phyloP scores from a whole-genome alignment of 345 rosid species.

The Iberis pinnata region DNA sequence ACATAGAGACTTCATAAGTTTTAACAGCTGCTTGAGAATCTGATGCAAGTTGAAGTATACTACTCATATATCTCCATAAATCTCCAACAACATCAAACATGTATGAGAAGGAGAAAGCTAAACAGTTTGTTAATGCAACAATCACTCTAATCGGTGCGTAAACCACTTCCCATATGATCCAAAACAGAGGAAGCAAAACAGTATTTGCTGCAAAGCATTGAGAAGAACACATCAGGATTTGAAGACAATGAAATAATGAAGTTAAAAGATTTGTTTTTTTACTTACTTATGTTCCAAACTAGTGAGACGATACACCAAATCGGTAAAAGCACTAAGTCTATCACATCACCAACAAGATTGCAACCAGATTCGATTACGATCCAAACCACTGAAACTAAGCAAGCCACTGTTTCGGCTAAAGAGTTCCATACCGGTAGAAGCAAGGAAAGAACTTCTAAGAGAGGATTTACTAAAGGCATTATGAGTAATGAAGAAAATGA shows the following conservation, averaged over 20 bases:
- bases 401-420: conserved; percentile 38
- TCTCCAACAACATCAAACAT: conserved; percentile 40
- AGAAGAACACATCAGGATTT: conserved; percentile 2
- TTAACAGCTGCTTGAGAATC: conserved; percentile 50
- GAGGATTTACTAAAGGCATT: conserved; percentile 53
- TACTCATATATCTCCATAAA: conserved; percentile 48
- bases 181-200: conserved; percentile 53
- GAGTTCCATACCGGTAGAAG: conserved; percentile 66
- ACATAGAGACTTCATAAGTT: conserved; percentile 64
- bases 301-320: conserved; percentile 44
- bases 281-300: conserved; percentile 61
- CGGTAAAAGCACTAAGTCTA: conserved; percentile 54
- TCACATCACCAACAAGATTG: conserved; percentile 41
- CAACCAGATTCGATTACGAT: conserved; percentile 41
- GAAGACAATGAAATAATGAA: no score
- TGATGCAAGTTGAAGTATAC: no score
- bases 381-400: conserved; percentile 47
- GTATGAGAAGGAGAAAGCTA: conserved; percentile 40
- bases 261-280: no score
- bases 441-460: conserved; percentile 36
- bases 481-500: conserved; percentile 56
- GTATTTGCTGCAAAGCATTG: conserved; percentile 47
- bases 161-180: conserved; percentile 22
- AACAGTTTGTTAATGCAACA: conserved; percentile 41
- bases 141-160: conserved; percentile 30